Evolutionary conservation across 345 rosid genomes (phyloP).

Genomic region (Populus davidiana): DNA sequence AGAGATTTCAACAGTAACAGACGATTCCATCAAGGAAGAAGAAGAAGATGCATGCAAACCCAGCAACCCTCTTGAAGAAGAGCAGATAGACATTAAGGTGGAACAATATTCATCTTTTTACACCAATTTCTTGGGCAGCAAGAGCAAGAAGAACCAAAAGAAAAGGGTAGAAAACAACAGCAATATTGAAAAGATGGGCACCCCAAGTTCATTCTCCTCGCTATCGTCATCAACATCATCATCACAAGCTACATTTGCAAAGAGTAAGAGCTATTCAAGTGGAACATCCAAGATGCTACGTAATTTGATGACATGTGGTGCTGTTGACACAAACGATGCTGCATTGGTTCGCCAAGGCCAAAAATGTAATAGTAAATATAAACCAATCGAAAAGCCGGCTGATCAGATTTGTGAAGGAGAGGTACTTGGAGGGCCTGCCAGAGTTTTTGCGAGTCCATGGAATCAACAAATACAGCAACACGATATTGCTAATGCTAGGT

Average conservation of each 20-base stretch:
- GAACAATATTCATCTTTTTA: neutral
- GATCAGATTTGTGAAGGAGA: constrained; percentile 14
- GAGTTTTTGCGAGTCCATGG: constrained; percentile 31
- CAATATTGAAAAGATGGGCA: neutral
- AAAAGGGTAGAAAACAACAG: neutral
- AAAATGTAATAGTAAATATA: neutral
- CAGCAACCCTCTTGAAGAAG: neutral
- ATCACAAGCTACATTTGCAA: constrained; percentile 19
- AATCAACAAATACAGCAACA: constrained; percentile 29
- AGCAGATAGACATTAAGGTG: neutral
- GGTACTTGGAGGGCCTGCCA: constrained; percentile 19
- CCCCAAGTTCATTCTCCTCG: constrained; percentile 29
- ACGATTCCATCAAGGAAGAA: constrained; percentile 31
- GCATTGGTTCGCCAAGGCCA: constrained; percentile 28
- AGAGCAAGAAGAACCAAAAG: neutral
- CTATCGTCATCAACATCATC: constrained; percentile 21
- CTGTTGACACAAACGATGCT: constrained; percentile 45
- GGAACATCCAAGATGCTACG: constrained; percentile 46
- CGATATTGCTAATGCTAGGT: neutral
- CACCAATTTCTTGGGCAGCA: constrained; percentile 7
- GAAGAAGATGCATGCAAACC: constrained; percentile 20
- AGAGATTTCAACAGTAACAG: constrained; percentile 40
- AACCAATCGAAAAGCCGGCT: neutral
- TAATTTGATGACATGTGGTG: constrained; percentile 49
- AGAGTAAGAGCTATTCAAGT: constrained; percentile 38